Percentiles rank a stretch among this genome's conserved stretches.
These are phyloP conservation scores for Pseudonectria foliicola DNA, from an alignment of 2,329 filamentous ascomycete genomes.

Conservation along the genomic window DNA sequence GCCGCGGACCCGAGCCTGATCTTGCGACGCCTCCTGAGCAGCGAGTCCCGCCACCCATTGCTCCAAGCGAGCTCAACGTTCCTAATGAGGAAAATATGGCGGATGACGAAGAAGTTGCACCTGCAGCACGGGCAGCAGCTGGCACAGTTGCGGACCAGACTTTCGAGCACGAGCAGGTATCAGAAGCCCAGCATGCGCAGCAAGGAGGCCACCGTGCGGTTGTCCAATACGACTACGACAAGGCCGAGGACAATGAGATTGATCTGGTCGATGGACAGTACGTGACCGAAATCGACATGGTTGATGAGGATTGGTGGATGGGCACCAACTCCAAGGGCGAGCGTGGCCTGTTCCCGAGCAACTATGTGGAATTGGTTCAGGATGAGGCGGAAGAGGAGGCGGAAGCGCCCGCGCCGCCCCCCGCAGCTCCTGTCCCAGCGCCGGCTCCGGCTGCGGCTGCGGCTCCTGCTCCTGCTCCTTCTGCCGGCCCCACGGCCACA, in stretches of 20 bases:
- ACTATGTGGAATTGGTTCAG: conserved; percentile 85
- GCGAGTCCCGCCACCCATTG: conserved; percentile 51
- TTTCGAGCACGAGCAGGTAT: conserved; percentile 24
- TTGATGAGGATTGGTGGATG: conserved; percentile 99
- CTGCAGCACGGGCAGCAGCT: conserved; percentile 52
- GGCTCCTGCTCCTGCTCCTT: conserved; percentile 31
- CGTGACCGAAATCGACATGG: conserved; percentile 90
- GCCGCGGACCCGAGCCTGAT: conserved; percentile 51
- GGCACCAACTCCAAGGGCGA: conserved; percentile 81
- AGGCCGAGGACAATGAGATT: conserved; percentile 94
- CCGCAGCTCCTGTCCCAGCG: conserved; percentile 27
- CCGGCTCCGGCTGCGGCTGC: conserved; percentile 29
- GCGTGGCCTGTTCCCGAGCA: conserved; percentile 87
- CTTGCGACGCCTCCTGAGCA: conserved; percentile 44
- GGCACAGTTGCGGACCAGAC: conserved; percentile 44
- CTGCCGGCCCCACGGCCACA: conserved; percentile 60
- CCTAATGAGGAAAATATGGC: conserved; percentile 58
- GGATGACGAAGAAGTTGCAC: conserved; percentile 56
- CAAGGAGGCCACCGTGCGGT: conserved; percentile 63
- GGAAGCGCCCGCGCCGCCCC: conserved; percentile 23
- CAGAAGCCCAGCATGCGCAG: conserved; percentile 28
- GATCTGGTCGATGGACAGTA: conserved; percentile 83
- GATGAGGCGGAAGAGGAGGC: conserved; percentile 51
- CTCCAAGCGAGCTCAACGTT: conserved; percentile 55
- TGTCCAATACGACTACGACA: conserved; percentile 93